phyloP scores from a whole-genome alignment of 2,329 filamentous ascomycete genomes.

The Fusarium falciforme region DNA sequence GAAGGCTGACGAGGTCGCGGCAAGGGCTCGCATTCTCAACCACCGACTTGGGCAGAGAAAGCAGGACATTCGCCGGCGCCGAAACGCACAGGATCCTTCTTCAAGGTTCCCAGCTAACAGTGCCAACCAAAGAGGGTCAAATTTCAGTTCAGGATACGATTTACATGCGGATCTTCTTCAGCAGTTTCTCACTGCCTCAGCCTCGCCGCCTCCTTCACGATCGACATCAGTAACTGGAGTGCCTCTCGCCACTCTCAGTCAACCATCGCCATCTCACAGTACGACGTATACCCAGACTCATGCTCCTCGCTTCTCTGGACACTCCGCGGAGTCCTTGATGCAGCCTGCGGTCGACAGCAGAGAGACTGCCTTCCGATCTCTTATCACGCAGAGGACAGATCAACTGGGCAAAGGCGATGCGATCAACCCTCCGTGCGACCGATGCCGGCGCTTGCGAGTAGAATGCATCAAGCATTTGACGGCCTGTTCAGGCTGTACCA shows the following conservation, averaged over 20 bases:
- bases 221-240: constrained; percentile 44
- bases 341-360: constrained; percentile 41
- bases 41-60: constrained; percentile 69
- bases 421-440: constrained; percentile 85
- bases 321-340: constrained; percentile 43
- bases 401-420: constrained; percentile 77
- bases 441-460: constrained; percentile 82
- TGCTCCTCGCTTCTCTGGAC: constrained; percentile 22
- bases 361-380: constrained; percentile 53
- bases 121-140: constrained; percentile 40
- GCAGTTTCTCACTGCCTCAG: constrained; percentile 56
- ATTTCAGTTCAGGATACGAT: constrained; percentile 54
- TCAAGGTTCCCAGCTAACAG: constrained; percentile 53
- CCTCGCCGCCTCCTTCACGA: constrained; percentile 41
- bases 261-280: constrained; percentile 43
- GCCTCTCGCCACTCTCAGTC: constrained; percentile 37
- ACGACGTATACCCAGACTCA: constrained; percentile 35
- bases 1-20: constrained; percentile 78
- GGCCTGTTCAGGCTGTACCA: constrained; percentile 87
- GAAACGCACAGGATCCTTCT: constrained; percentile 41
- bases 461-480: constrained; percentile 88
- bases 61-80: constrained; percentile 46
- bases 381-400: constrained; percentile 82
- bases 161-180: constrained; percentile 67
- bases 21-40: constrained; percentile 77